phyloP scores from a whole-genome alignment of 257 asterid genomes.

The Jasminum sambac region DNA sequence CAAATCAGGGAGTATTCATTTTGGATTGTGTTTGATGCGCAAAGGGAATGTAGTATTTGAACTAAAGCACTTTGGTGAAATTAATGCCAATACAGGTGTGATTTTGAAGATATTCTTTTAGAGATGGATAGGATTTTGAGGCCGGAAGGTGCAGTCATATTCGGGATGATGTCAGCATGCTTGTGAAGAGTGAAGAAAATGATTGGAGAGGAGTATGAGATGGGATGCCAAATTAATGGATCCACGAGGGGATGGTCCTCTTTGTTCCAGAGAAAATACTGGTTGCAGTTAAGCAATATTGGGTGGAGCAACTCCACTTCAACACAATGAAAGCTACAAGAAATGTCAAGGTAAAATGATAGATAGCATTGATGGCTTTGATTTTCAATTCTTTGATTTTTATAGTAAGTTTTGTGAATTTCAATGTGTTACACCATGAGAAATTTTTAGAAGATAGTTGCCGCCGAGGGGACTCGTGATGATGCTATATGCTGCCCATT shows the following conservation, averaged over 20 bases:
- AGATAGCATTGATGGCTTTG: background rate
- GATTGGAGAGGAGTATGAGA: conserved; percentile 60
- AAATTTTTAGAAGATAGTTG: background rate
- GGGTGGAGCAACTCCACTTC: conserved; percentile 59
- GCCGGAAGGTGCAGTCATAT: conserved; percentile 73
- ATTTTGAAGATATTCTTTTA: conserved; percentile 57
- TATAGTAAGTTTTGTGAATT: background rate
- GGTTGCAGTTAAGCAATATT: conserved; percentile 57
- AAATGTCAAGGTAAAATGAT: background rate
- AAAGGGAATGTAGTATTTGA: background rate
- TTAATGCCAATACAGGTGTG: conserved; percentile 48
- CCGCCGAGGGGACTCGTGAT: background rate
- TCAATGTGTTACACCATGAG: background rate
- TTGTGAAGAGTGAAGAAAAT: conserved; percentile 58
- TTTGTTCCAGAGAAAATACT: conserved; percentile 55
- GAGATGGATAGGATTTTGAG: conserved; percentile 79
- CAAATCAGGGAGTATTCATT: no score
- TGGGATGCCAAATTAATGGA: conserved; percentile 66
- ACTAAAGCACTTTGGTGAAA: background rate
- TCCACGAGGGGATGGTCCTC: conserved; percentile 73
- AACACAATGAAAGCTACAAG: conserved; percentile 24
- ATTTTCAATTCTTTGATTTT: conserved; percentile 29
- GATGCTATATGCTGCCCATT: background rate
- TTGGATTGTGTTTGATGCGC: background rate
- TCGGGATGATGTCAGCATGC: conserved; percentile 65